Conservation (phyloP, 495 filamentous ascomycete genomes). For the Penicillium waksmanii region DNA sequence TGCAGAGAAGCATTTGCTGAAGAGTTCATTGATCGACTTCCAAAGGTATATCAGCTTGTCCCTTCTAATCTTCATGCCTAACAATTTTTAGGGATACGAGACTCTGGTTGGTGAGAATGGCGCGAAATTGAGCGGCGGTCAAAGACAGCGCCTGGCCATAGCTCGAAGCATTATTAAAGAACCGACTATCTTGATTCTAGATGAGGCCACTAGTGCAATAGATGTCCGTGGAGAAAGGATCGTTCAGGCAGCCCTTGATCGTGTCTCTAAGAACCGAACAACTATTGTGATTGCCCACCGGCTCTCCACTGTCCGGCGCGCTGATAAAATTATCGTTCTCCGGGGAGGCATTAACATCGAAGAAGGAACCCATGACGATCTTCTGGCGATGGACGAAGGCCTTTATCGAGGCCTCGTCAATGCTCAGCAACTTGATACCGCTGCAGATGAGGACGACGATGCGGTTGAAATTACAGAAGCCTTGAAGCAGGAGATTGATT, state of each 20-base stretch:
- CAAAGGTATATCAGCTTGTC: conserved; percentile 25
- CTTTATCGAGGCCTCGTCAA: conserved; percentile 49
- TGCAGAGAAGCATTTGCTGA: conserved; percentile 65
- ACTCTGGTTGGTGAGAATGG: conserved; percentile 43
- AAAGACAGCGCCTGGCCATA: conserved; percentile 67
- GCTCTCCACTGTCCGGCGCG: conserved; percentile 56
- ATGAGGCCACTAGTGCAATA: conserved; percentile 56
- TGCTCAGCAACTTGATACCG: conserved; percentile 32
- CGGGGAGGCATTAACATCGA: conserved; percentile 49
- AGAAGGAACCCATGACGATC: conserved; percentile 50
- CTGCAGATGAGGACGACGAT: conserved; percentile 21
- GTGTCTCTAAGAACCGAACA: conserved; percentile 42
- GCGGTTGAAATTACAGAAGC: conserved; percentile 47
- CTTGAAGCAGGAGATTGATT: conserved; percentile 20
- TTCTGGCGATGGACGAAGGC: conserved; percentile 44
- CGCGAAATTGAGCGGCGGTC: conserved; percentile 41
- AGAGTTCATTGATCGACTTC: conserved; percentile 43
- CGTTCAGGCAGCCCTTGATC: conserved; percentile 52
- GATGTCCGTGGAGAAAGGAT: conserved; percentile 51
- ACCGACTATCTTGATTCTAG: conserved; percentile 75
- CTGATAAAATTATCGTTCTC: conserved; percentile 59
- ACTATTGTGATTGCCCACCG: conserved; percentile 60
- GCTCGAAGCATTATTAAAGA: conserved; percentile 82
- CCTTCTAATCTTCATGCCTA: not conserved
- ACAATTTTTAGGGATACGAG: conserved; percentile 33